Base-by-base conservation (phyloP, 2,329 filamentous ascomycete genomes). In the Stachybotrys echinatus region DNA sequence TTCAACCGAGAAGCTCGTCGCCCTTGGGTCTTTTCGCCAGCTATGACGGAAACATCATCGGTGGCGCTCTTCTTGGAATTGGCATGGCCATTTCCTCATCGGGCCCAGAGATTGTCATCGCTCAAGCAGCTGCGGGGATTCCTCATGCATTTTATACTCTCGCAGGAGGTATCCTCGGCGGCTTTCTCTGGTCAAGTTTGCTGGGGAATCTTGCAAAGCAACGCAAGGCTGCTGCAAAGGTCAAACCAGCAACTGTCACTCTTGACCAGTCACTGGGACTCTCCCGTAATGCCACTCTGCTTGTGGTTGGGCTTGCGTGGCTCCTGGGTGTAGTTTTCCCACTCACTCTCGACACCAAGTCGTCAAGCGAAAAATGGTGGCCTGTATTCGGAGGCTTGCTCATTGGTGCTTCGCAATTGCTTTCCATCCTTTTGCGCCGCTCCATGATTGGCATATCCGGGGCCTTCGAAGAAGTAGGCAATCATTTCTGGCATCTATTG, bases 51-150 rank as follows among this genome's bases (percentile, higher is more conserved):
- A 88, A 88, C 61, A 65, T 87, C 44, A 56, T 86, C 55, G 85
- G 85, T 49, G 85, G 84, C 5, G 59, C 72, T 17, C 65, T 87
- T 3, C 74, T 85, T 22, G 84, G 85, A 34, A 63, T 76, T n/a
- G 85, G 85, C 49, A 86, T 88, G 83, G 75, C 80, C 6, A 66
- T 87, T 17, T 78, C 83, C 0, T 83, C 83, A 8, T 78, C 83
- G 0, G 87, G 84, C 52, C 83, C 85, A 0, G 85, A 85, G 1
- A 85, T 83, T 1, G 74, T 86, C 6, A 74, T 85, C 45, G 76
- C 79, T 0, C 84, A 88, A 64, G 58, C 81, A 12, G 82, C 75
- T 2, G 68, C 75, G 12, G 76, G 79, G 2, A 68, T 83, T 3
- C 65, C 60, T 2, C 74, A 77, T 0, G 81, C 80, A 0, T 61